A percentile compares a stretch with the other conserved stretches of the same genome.
These are phyloP conservation scores for Aspergillus glaucus DNA, from an alignment of 2,329 filamentous ascomycete species.

Conservation along the genomic window DNA sequence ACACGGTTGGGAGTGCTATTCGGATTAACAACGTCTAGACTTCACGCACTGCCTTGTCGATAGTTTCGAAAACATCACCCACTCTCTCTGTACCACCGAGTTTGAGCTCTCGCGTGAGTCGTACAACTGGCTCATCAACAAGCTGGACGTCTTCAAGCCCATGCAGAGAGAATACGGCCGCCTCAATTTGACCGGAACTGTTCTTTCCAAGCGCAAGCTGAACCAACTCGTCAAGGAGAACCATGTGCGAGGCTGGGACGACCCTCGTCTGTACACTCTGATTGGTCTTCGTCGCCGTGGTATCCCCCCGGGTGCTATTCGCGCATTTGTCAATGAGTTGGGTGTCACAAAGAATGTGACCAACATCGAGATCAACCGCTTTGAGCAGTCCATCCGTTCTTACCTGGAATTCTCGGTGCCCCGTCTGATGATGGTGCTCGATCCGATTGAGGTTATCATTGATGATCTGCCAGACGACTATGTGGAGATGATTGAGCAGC, in stretches of 20 bases:
- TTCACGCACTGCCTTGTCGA: conserved; percentile 65
- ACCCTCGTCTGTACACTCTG: conserved; percentile 82
- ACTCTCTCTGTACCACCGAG: conserved; percentile 88
- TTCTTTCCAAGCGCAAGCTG: conserved; percentile 81
- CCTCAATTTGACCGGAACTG: conserved; percentile 73
- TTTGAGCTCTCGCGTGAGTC: conserved; percentile 78
- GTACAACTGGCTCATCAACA: conserved; percentile 85
- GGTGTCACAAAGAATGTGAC: conserved; percentile 79
- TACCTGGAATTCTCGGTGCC: conserved; percentile 87
- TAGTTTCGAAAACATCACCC: conserved; percentile 85
- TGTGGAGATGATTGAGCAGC: conserved; percentile 58
- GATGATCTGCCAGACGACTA: conserved; percentile 69
- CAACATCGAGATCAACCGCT: conserved; percentile 72
- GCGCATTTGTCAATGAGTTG: conserved; percentile 85
- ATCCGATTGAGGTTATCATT: conserved; percentile 76
- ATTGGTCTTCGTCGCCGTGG: conserved; percentile 78
- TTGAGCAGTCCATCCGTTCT: conserved; percentile 76
- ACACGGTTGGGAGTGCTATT: too few species aligned
- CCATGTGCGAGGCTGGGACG: conserved; percentile 83
- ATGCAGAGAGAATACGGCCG: conserved; percentile 89
- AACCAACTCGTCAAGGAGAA: conserved; percentile 69
- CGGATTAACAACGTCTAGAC: background rate
- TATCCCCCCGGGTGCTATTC: conserved; percentile 78
- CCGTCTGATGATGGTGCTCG: conserved; percentile 80
- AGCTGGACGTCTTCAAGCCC: conserved; percentile 75